Conservation (phyloP, 129 eudicot species). For the Escallonia rubra region DNA sequence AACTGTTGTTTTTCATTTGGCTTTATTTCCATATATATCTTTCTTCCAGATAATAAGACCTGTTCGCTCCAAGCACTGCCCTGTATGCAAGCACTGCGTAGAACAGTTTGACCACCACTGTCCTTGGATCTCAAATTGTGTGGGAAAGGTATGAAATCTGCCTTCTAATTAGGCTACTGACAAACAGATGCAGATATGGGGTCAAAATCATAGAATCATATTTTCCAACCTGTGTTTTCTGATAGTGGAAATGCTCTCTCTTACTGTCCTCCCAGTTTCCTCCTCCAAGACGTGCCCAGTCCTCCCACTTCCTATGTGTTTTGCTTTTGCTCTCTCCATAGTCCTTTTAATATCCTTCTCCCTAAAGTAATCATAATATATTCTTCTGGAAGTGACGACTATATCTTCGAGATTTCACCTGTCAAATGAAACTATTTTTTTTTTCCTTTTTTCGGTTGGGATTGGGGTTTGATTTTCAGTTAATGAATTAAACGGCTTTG, state of each 20-base stretch:
- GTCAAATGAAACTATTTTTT: too few species aligned
- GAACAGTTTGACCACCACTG: conserved; percentile 98
- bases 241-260: not conserved
- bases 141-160: conserved; percentile 68
- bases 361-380: too few species aligned
- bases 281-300: not conserved
- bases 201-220: not conserved
- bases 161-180: not conserved
- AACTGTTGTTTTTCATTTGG: not conserved
- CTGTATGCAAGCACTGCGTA: conserved; percentile 75
- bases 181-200: not conserved
- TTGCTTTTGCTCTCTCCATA: too few species aligned
- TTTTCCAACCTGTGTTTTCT: not conserved
- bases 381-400: too few species aligned
- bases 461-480: too few species aligned
- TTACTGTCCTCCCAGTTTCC: not conserved
- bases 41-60: conserved; percentile 72
- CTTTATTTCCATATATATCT: not conserved
- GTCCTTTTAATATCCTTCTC: too few species aligned
- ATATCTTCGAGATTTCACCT: too few species aligned
- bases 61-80: conserved; percentile 93
- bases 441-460: too few species aligned
- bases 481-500: too few species aligned
- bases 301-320: too few species aligned
- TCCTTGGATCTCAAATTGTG: conserved; percentile 99